phyloP scores from a whole-genome alignment of 176 grass and related monocot species.

The Oryza punctata region DNA sequence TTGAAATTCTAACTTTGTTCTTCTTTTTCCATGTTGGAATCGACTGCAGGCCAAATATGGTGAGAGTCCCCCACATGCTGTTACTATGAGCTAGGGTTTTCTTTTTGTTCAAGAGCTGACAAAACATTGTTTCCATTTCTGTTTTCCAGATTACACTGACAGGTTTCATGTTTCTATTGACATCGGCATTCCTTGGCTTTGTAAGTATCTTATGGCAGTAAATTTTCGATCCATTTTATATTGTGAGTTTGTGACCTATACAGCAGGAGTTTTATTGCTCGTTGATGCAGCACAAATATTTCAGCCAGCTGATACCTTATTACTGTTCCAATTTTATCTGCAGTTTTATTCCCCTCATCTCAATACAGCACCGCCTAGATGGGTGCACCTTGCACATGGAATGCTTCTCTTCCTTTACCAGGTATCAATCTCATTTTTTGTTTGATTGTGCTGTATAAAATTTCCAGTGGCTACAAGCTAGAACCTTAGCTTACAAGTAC shows the following conservation, averaged over 20 bases:
- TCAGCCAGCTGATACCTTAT: neutral
- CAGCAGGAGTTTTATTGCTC: conserved; percentile 21
- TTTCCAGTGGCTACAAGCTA: neutral
- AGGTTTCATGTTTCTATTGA: conserved; percentile 83
- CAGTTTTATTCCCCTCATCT: conserved; percentile 93
- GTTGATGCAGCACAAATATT: neutral
- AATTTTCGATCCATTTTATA: neutral
- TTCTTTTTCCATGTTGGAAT: conserved; percentile 19
- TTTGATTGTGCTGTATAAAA: conserved; percentile 11
- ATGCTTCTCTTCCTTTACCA: conserved; percentile 97
- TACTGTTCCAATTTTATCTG: conserved; percentile 11
- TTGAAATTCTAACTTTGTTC: conserved; percentile 28
- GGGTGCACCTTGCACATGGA: conserved; percentile 96
- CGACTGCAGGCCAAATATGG: conserved; percentile 82
- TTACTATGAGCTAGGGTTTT: neutral
- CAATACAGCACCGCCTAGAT: conserved; percentile 92
- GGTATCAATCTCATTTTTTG: conserved; percentile 39
- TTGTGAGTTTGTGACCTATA: neutral
- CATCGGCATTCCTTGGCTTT: conserved; percentile 86
- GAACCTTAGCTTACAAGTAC: neutral
- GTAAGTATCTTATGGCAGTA: conserved; percentile 51
- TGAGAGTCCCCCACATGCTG: conserved; percentile 43
- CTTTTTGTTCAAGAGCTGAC: conserved; percentile 26
- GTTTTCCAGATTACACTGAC: conserved; percentile 78
- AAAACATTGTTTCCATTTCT: neutral